Evolutionary conservation across 257 asterid genomes (phyloP).

Genomic region (Primulina huaijiensis): DNA sequence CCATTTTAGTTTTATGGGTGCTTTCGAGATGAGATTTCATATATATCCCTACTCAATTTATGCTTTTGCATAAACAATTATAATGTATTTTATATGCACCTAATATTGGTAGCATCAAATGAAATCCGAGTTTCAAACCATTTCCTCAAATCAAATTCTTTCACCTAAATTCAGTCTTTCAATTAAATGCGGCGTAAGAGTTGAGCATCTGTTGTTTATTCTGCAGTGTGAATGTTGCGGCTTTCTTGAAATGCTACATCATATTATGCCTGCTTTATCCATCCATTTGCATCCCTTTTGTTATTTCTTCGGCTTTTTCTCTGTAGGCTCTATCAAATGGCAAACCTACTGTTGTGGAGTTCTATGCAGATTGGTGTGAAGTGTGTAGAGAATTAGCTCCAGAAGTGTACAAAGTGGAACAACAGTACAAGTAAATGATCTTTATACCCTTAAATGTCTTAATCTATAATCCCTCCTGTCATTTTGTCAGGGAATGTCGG

Average conservation of each 20-base stretch:
- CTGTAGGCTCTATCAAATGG: slow-evolving; percentile 82
- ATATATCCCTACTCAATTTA: not conserved
- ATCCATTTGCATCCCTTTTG: not conserved
- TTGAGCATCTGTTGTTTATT: not conserved
- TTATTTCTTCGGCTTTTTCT: not conserved
- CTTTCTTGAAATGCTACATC: not conserved
- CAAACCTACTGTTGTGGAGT: slow-evolving; percentile 97
- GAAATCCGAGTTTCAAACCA: not conserved
- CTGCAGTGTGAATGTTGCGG: not conserved
- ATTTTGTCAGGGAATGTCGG: not conserved
- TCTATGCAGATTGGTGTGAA: slow-evolving; percentile 99
- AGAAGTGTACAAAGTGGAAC: slow-evolving; percentile 84
- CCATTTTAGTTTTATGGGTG: not conserved
- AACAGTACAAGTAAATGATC: slow-evolving; percentile 62
- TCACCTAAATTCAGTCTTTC: too few species aligned
- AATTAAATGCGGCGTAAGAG: not conserved
- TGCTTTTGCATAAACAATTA: not conserved
- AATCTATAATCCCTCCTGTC: not conserved
- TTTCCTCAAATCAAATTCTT: too few species aligned
- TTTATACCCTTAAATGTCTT: not conserved
- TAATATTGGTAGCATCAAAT: not conserved
- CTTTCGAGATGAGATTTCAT: too few species aligned
- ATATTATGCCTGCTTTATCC: slow-evolving; percentile 2
- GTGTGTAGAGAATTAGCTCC: slow-evolving; percentile 90
- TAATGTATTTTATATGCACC: too few species aligned